Conservation (phyloP, 2,329 filamentous ascomycete genomes). For the Fusarium protoensiforme region DNA sequence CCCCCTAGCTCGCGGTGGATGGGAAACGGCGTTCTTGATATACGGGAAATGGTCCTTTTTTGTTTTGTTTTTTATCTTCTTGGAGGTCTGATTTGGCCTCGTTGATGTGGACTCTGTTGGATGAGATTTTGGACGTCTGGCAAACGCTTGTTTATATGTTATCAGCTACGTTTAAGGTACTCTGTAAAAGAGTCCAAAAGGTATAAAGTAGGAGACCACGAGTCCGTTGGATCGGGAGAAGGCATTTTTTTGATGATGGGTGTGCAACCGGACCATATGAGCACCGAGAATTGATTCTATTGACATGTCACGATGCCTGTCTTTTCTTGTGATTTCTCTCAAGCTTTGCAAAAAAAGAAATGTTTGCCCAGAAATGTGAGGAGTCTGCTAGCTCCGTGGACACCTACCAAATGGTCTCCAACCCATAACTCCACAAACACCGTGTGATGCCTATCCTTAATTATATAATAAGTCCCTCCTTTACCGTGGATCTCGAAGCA, state of each 20-base stretch:
- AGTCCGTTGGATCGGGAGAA: conserved; percentile 1
- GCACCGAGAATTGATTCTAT: conserved; percentile 22
- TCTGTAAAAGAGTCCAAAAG: neutral
- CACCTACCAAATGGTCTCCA: conserved; percentile 6
- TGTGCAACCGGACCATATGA: conserved; percentile 20
- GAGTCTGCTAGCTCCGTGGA: conserved; percentile 13
- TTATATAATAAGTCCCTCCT: conserved; percentile 13
- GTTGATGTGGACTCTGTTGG: conserved; percentile 14
- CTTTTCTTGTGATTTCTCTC: neutral
- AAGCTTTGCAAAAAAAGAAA: neutral
- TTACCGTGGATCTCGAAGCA: neutral
- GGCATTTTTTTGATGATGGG: conserved; percentile 19
- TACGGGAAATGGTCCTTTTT: conserved; percentile 3
- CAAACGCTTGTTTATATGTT: neutral
- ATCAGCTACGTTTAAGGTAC: neutral
- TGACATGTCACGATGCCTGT: neutral
- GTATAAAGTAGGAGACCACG: conserved; percentile 4
- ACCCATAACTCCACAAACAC: conserved; percentile 44
- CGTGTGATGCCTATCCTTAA: conserved; percentile 47
- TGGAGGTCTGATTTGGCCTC: neutral
- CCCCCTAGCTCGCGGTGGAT: conserved; percentile 33
- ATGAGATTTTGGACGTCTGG: conserved; percentile 16
- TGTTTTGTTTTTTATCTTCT: neutral
- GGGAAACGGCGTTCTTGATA: conserved; percentile 32
- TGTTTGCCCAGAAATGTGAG: neutral